These are phyloP conservation scores for Lentinula lateritia DNA, from an alignment of 768 basidiomycete species.

Conservation along the genomic window DNA sequence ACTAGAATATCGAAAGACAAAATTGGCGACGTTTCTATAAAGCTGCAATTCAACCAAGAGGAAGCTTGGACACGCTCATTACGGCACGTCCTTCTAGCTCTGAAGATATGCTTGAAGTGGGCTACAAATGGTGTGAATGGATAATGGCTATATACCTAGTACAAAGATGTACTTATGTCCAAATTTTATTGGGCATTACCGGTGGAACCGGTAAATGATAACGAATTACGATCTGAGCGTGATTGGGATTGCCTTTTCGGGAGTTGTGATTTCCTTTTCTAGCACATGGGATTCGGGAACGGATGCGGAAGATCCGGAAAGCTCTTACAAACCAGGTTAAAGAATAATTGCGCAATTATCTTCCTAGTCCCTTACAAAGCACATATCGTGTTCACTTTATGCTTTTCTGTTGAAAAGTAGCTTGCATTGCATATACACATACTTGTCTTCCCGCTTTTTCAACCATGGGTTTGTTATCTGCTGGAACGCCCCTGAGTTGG, in stretches of 20 bases:
- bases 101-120: constrained; percentile 88
- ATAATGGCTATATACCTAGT: constrained; percentile 17
- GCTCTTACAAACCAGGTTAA: constrained; percentile 8
- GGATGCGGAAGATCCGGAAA: background rate
- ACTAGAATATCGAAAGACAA: constrained; percentile 85
- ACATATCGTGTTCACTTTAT: background rate
- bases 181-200: too few species aligned
- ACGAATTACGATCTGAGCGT: background rate
- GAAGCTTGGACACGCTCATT: constrained; percentile 94
- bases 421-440: background rate
- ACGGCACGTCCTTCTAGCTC: constrained; percentile 82
- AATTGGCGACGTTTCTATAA: constrained; percentile 93
- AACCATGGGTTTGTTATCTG: constrained; percentile 84
- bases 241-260: background rate
- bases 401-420: background rate
- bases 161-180: too few species aligned
- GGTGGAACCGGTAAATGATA: background rate
- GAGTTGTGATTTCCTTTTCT: background rate
- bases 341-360: constrained; percentile 7
- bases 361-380: background rate
- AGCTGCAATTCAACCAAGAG: constrained; percentile 91
- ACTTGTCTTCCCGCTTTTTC: constrained; percentile 1
- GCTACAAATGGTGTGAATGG: constrained; percentile 73
- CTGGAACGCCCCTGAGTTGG: constrained; percentile 93
- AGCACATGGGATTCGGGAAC: background rate